Evolutionary conservation across 2,329 filamentous ascomycete genomes (phyloP).

Genomic region (Aspergillus puulaauensis): DNA sequence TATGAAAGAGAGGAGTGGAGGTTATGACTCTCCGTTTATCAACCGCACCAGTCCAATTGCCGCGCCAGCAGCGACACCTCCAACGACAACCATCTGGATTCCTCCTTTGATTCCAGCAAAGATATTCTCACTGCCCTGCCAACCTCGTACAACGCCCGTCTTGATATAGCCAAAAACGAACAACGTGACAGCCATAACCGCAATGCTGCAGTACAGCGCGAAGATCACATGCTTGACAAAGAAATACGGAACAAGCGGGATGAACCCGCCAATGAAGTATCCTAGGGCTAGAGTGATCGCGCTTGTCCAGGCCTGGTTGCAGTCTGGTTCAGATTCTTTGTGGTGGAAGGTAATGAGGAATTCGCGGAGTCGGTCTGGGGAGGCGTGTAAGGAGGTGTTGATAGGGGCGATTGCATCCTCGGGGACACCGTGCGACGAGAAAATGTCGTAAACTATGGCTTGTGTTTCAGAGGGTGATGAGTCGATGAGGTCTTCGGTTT

Average conservation of each 20-base stretch:
- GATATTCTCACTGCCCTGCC: slow-evolving; percentile 47
- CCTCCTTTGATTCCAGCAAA: slow-evolving; percentile 59
- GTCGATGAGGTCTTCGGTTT: slow-evolving; percentile 43
- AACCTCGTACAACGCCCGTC: slow-evolving; percentile 48
- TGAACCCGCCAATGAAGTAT: slow-evolving; percentile 69
- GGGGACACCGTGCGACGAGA: slow-evolving; percentile 43
- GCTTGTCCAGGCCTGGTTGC: slow-evolving; percentile 50
- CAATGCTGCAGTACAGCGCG: slow-evolving; percentile 52
- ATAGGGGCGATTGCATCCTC: slow-evolving; percentile 35
- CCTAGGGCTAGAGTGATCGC: slow-evolving; percentile 66
- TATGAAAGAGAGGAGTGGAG: not conserved
- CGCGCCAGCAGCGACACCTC: slow-evolving; percentile 64
- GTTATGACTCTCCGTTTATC: slow-evolving; percentile 37
- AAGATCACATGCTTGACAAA: slow-evolving; percentile 48
- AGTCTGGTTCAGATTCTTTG: slow-evolving; percentile 45
- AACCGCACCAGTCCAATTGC: slow-evolving; percentile 63
- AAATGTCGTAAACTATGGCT: slow-evolving; percentile 42
- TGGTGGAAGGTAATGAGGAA: slow-evolving; percentile 52
- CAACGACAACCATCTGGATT: slow-evolving; percentile 64
- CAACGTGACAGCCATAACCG: slow-evolving; percentile 43
- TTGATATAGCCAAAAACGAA: slow-evolving; percentile 45
- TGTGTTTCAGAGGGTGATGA: slow-evolving; percentile 37
- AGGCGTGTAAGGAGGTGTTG: slow-evolving; percentile 36
- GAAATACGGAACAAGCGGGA: slow-evolving; percentile 72
- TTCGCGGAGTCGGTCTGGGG: slow-evolving; percentile 41